These are phyloP conservation scores for Coprinopsis sp. DNA, from an alignment of 768 basidiomycete species.

Conservation along the genomic window DNA sequence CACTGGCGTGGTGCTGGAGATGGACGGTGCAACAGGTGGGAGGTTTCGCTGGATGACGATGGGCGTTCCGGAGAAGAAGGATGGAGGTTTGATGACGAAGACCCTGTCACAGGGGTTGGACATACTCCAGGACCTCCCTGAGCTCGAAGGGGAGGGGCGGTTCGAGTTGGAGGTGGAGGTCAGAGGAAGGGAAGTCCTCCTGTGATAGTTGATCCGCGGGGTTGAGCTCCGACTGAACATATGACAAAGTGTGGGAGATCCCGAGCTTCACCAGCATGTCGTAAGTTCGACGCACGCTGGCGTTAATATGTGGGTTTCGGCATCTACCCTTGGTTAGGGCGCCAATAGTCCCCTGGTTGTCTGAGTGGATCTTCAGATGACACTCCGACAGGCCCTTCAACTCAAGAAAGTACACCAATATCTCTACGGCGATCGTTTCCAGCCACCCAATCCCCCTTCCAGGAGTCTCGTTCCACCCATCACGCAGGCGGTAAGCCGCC, in stretches of 20 bases:
- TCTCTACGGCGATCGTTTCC: slow-evolving; percentile 21
- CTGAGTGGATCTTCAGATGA: slow-evolving; percentile 23
- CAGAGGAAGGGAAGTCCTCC: background rate
- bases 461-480: slow-evolving; percentile 11
- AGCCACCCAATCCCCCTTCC: slow-evolving; percentile 20
- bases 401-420: slow-evolving; percentile 16
- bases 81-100: background rate
- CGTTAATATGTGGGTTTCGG: slow-evolving; percentile 25
- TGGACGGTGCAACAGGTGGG: background rate
- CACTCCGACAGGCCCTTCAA: slow-evolving; percentile 6
- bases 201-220: slow-evolving; percentile 11
- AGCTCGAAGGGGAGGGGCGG: background rate
- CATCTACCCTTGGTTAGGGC: slow-evolving; percentile 27
- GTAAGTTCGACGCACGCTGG: slow-evolving; percentile 19
- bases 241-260: slow-evolving; percentile 5
- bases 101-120: background rate
- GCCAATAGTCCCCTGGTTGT: slow-evolving; percentile 35
- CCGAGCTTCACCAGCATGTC: slow-evolving; percentile 4
- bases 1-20: too few species aligned
- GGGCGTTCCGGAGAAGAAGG: background rate
- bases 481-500: slow-evolving; percentile 21
- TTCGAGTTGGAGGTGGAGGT: background rate
- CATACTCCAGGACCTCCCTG: background rate
- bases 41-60: background rate
- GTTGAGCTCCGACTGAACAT: slow-evolving; percentile 8